Base-by-base conservation (phyloP, 2,329 filamentous ascomycete species). In the Cercospora beticola region DNA sequence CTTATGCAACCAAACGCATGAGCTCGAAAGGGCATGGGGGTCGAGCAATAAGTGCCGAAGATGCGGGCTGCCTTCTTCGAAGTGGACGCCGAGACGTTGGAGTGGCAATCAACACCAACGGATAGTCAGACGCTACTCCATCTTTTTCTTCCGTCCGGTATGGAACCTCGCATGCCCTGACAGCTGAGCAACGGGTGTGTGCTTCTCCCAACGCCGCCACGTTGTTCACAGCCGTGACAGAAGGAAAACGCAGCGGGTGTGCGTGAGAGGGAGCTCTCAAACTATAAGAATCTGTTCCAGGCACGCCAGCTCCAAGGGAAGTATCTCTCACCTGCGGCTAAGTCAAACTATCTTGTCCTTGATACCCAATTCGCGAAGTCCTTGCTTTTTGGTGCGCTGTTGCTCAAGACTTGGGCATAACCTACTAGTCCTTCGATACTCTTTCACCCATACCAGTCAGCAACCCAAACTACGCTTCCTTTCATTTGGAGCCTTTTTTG, bases 251-350 rank as follows among this genome's bases (percentile, higher is more conserved):
- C 70, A 70, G 66, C 58, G 65, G 33, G 56, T 59, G 56, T 36
- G 31, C 28, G 56, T 59, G 28, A 64, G 58, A 63, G 33, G 56
- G 28, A 54, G 64, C 61, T 59, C 26, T 26, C 36, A 64, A 62
- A 66, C 56, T 72, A 73, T 73, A 73, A 71, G 70, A 68, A 62
- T 66, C 65, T 64, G 68, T 65, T 56, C 64, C 64, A 66, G 64
- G 56, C 67, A 65, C 66, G 62, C 57, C 65, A 71, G 68, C 68
- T 68, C 66, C 68, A 66, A 63, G 64, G 33, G 68, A 70, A 65
- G 70, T 71, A 72, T 71, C 70, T 43, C 62, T 73, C 69, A 73
- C 73, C 70, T 74, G 74, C 72, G 68, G 73, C 73, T 73, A 76
- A 74, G 71, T 74, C 67, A 69, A 73, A 70, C 66, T 68, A 65